phyloP scores from a whole-genome alignment of 352 stramenopile genomes.

The Plasmopara halstedii region DNA sequence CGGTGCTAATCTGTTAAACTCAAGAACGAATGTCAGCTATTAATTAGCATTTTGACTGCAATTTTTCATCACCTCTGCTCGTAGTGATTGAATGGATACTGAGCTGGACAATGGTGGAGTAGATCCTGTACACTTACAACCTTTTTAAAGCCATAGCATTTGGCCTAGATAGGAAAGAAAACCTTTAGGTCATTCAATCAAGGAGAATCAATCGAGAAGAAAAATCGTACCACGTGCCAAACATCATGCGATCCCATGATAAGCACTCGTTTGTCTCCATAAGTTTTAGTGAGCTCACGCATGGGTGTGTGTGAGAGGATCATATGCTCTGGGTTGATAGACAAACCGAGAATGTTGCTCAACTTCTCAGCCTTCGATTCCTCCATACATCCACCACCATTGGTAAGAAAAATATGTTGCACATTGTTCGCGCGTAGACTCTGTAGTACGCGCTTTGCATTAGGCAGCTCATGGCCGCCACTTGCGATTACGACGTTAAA shows the following conservation, averaged over 20 bases:
- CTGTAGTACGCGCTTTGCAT: conserved; percentile 57
- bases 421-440: conserved; percentile 54
- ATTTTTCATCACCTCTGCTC: conserved; percentile 41
- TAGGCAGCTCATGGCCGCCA: conserved; percentile 61
- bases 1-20: conserved; percentile 28
- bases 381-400: conserved; percentile 84
- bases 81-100: conserved; percentile 78
- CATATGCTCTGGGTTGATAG: conserved; percentile 71
- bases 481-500: conserved; percentile 15
- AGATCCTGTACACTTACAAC: conserved; percentile 69
- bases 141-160: conserved; percentile 79
- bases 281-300: conserved; percentile 59
- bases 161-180: conserved; percentile 17
- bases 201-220: background rate
- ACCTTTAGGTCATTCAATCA: background rate
- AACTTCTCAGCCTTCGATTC: conserved; percentile 74
- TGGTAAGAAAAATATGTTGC: conserved; percentile 88
- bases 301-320: conserved; percentile 87
- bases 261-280: conserved; percentile 71
- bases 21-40: background rate
- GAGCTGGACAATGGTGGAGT: conserved; percentile 52
- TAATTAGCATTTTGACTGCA: no score
- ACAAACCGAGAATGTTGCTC: conserved; percentile 42
- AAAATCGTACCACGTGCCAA: conserved; percentile 50
- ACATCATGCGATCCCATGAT: conserved; percentile 84